Percentiles rank a stretch among this genome's conserved stretches.
Evolutionary conservation across 176 grass and related monocot species (phyloP).

Genomic region (Bonia amplexicaulis): DNA sequence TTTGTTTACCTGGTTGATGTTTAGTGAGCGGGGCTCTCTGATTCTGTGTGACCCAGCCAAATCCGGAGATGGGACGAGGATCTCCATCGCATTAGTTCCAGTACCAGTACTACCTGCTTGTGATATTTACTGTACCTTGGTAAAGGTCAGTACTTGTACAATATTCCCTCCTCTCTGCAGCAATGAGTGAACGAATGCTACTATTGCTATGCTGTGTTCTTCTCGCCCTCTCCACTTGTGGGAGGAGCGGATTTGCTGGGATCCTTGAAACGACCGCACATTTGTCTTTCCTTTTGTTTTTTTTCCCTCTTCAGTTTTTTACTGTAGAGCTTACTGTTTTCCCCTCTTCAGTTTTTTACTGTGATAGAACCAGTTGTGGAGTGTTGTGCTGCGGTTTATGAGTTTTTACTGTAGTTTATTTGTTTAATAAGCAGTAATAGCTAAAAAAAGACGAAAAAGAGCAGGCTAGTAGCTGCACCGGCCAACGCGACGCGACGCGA

Average conservation of each 20-base stretch:
- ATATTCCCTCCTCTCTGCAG: not conserved
- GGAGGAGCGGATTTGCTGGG: not conserved
- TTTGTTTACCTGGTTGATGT: not conserved
- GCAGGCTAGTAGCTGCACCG: too few species aligned
- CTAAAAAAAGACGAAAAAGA: too few species aligned
- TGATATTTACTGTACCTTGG: not conserved
- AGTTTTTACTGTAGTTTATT: too few species aligned
- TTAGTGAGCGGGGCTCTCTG: not conserved
- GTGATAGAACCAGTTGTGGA: not conserved
- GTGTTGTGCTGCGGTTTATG: too few species aligned
- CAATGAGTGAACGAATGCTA: not conserved
- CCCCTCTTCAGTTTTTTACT: not conserved
- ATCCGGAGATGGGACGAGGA: constrained; percentile 3
- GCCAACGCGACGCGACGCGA: not conserved
- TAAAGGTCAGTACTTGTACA: too few species aligned
- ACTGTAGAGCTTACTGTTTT: not conserved
- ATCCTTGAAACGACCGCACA: not conserved
- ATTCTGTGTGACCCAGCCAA: not conserved
- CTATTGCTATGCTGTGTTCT: too few species aligned
- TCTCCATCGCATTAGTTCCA: not conserved
- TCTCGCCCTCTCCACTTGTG: too few species aligned
- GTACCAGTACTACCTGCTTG: not conserved
- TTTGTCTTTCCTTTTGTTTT: not conserved
- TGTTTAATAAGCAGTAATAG: too few species aligned
- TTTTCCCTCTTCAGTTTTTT: not conserved